These are phyloP conservation scores for Penicillium goetzii DNA, from an alignment of 495 filamentous ascomycete species.

Conservation along the genomic window DNA sequence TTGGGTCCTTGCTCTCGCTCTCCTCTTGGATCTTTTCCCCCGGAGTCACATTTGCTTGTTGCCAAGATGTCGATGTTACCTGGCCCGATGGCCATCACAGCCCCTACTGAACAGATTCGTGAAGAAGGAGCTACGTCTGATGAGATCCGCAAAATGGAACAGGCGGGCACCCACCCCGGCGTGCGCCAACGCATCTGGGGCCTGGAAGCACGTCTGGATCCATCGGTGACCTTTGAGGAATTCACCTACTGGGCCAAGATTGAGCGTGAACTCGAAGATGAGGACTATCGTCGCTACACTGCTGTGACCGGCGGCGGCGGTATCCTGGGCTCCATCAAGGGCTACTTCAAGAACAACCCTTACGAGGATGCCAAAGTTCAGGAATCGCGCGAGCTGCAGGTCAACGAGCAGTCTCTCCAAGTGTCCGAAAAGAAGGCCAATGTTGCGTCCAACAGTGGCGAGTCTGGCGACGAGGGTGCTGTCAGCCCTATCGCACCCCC, in stretches of 20 bases:
- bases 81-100: constrained; percentile 19
- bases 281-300: constrained; percentile 12
- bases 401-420: constrained; percentile 10
- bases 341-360: constrained; percentile 13
- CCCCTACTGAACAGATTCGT: constrained; percentile 21
- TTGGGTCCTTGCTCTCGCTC: background rate
- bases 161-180: constrained; percentile 9
- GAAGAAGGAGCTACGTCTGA: constrained; percentile 2
- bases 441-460: background rate
- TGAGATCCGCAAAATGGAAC: constrained; percentile 15
- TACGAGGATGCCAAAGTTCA: constrained; percentile 16
- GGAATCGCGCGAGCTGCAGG: constrained; percentile 19
- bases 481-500: constrained; percentile 12
- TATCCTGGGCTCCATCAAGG: constrained; percentile 16
- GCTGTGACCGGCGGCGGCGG: background rate
- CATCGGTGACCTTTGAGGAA: constrained; percentile 39
- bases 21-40: background rate
- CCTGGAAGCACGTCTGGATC: constrained; percentile 33
- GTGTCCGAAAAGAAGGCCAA: constrained; percentile 14
- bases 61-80: constrained; percentile 22
- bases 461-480: background rate
- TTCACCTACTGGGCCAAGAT: constrained; percentile 40
- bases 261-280: constrained; percentile 30
- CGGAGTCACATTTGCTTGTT: background rate
- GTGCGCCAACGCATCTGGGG: constrained; percentile 30